Evolutionary conservation across 169 alveolate species (phyloP).

Genomic region (Plasmodium billcollinsi): DNA sequence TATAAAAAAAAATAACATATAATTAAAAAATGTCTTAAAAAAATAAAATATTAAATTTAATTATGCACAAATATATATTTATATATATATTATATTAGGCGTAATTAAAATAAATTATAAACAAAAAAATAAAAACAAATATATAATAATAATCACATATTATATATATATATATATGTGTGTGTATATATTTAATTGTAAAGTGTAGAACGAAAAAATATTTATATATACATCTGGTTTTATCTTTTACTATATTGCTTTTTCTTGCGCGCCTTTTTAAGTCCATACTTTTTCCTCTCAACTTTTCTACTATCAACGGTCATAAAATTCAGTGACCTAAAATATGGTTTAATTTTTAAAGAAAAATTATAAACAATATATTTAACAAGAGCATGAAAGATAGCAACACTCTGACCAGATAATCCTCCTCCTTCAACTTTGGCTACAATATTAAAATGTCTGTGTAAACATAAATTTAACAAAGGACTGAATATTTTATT

Average conservation of each 20-base stretch:
- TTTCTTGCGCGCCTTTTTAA: slow-evolving; percentile 22
- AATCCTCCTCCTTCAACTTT: slow-evolving; percentile 84
- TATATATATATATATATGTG: neutral
- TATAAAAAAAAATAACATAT: no score
- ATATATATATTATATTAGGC: no score
- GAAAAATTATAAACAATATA: slow-evolving; percentile 80
- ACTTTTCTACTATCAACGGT: slow-evolving; percentile 71
- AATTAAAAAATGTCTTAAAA: no score
- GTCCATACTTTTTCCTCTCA: slow-evolving; percentile 31
- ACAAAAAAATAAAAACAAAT: no score
- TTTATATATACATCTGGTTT: neutral
- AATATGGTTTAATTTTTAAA: slow-evolving; percentile 80
- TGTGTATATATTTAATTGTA: neutral
- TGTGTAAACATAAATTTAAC: slow-evolving; percentile 76
- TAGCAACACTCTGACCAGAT: slow-evolving; percentile 86
- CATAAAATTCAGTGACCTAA: slow-evolving; percentile 65
- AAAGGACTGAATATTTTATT: slow-evolving; percentile 84
- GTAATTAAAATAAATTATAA: no score
- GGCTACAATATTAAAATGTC: slow-evolving; percentile 84
- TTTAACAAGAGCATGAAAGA: slow-evolving; percentile 83
- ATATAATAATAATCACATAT: no score
- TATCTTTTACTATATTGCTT: slow-evolving; percentile 29
- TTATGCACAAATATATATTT: no score
- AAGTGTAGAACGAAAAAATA: neutral
- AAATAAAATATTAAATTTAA: no score